Conservation (phyloP, 2,329 filamentous ascomycete species). For the Cryoendolithus antarcticus region DNA sequence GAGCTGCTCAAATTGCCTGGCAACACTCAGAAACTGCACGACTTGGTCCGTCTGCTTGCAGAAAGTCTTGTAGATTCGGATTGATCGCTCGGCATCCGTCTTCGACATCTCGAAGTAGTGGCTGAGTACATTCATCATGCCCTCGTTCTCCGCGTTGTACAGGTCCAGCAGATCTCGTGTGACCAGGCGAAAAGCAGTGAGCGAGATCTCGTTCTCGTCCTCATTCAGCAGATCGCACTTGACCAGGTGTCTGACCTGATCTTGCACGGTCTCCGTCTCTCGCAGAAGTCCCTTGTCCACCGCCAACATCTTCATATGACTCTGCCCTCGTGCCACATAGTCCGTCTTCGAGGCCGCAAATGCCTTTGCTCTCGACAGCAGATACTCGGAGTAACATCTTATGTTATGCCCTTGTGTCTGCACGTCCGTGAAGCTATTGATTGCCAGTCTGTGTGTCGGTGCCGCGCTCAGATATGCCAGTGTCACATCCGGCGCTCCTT, state of each 20-base stretch:
- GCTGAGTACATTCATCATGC: slow-evolving; percentile 89
- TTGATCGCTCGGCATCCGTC: slow-evolving; percentile 78
- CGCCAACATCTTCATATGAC: slow-evolving; percentile 68
- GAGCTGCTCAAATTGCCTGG: slow-evolving; percentile 80
- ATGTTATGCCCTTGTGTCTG: slow-evolving; percentile 95
- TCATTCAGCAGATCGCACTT: slow-evolving; percentile 82
- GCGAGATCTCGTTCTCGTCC: slow-evolving; percentile 93
- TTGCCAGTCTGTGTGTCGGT: slow-evolving; percentile 63
- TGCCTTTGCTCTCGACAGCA: slow-evolving; percentile 67
- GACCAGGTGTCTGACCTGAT: slow-evolving; percentile 71
- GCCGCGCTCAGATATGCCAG: slow-evolving; percentile 73
- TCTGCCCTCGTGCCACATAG: slow-evolving; percentile 74
- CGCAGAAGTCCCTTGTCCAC: slow-evolving; percentile 86
- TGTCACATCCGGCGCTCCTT: slow-evolving; percentile 81
- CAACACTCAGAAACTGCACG: slow-evolving; percentile 76
- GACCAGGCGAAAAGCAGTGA: slow-evolving; percentile 83
- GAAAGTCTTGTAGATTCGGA: slow-evolving; percentile 86
- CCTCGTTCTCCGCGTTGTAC: slow-evolving; percentile 93
- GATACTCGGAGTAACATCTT: slow-evolving; percentile 77
- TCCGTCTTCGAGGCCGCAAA: slow-evolving; percentile 78
- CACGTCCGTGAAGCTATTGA: slow-evolving; percentile 85
- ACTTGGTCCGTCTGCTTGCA: slow-evolving; percentile 85
- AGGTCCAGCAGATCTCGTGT: slow-evolving; percentile 80
- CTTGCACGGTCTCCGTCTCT: slow-evolving; percentile 83
- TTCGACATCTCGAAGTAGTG: slow-evolving; percentile 98